Evolutionary conservation across 148 eudicot genomes (phyloP).

Genomic region (Chenopodium berlandieri): DNA sequence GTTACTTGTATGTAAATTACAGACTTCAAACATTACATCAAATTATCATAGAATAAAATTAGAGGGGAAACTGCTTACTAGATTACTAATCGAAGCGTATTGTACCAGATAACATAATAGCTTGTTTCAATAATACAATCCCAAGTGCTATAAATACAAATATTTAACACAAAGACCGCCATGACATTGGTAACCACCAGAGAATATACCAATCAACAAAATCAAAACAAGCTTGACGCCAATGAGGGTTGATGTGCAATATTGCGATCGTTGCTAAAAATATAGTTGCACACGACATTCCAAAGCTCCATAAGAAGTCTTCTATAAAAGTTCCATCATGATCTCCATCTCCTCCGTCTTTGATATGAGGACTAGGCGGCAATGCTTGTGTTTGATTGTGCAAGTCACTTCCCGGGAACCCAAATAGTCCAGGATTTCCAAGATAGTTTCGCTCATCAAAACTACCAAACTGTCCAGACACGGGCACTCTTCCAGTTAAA

Average conservation of each 20-base stretch:
- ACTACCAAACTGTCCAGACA: background rate
- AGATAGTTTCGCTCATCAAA: conserved; percentile 9
- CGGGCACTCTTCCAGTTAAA: background rate
- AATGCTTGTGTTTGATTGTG: too few species aligned
- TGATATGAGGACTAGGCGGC: background rate
- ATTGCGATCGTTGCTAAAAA: background rate
- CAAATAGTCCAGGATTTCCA: background rate
- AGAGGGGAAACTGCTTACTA: too few species aligned
- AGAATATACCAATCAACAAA: conserved; percentile 11
- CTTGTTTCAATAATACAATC: background rate
- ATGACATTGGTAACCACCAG: conserved; percentile 8
- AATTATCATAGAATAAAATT: too few species aligned
- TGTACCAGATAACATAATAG: too few species aligned
- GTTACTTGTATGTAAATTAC: too few species aligned
- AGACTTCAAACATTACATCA: too few species aligned
- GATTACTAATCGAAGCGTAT: too few species aligned
- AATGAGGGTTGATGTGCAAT: background rate
- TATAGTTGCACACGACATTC: background rate
- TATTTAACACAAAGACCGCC: background rate
- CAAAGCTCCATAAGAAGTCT: conserved; percentile 21
- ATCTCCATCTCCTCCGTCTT: background rate
- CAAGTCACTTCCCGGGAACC: too few species aligned
- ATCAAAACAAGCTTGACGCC: conserved; percentile 11
- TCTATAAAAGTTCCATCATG: background rate
- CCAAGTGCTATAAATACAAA: too few species aligned